Percentiles rank a stretch among this genome's conserved stretches.
These are phyloP conservation scores for Cynara cardunculus DNA, from an alignment of 129 eudicot genomes.

Conservation along the genomic window DNA sequence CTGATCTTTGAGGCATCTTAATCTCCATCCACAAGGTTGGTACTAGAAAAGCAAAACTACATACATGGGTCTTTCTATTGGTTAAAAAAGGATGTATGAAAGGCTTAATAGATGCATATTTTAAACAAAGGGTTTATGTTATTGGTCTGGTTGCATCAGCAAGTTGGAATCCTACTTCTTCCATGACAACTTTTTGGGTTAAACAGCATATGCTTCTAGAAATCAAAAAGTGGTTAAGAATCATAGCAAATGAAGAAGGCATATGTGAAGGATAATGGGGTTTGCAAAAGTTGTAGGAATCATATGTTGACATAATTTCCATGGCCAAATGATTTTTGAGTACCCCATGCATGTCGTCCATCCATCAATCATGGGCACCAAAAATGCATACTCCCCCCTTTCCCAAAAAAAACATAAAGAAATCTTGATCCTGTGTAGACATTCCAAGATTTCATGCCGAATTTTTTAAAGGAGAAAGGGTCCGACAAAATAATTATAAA, in stretches of 20 bases:
- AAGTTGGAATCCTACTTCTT: conserved; percentile 4
- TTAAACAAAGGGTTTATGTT: not conserved
- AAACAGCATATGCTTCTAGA: conserved; percentile 28
- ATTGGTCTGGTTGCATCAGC: not conserved
- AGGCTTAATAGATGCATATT: not conserved
- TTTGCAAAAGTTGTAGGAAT: conserved; percentile 28
- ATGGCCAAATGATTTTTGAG: conserved; percentile 26
- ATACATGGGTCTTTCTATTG: not conserved
- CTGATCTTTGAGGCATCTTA: not conserved
- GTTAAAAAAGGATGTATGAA: not conserved
- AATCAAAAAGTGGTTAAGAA: conserved; percentile 16
- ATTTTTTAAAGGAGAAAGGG: conserved; percentile 8
- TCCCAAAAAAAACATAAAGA: conserved; percentile 7
- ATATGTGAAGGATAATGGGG: conserved; percentile 16
- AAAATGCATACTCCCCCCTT: conserved; percentile 21
- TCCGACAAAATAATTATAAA: not conserved
- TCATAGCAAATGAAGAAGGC: conserved; percentile 22
- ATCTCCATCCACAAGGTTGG: not conserved
- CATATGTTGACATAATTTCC: conserved; percentile 28
- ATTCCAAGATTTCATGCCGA: conserved; percentile 30
- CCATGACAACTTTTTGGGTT: not conserved
- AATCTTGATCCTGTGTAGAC: conserved; percentile 6
- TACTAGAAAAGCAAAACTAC: not conserved
- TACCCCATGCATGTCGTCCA: conserved; percentile 26
- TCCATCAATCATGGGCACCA: conserved; percentile 31